Conservation (phyloP, 768 basidiomycete species). For the Russula abietina region DNA sequence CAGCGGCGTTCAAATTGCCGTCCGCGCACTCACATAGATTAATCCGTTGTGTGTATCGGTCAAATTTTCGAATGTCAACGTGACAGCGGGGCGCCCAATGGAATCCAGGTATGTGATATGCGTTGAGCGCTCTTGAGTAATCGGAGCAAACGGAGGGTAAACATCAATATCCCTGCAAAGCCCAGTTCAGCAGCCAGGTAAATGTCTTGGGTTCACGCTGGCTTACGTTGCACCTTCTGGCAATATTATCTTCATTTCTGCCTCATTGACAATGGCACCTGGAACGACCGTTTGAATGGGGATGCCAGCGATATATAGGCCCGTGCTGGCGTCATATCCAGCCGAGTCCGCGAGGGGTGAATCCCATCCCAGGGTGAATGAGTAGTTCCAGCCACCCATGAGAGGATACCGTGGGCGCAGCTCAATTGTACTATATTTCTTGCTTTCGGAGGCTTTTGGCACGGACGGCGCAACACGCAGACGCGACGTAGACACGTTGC, state of each 20-base stretch:
- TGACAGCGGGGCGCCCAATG: conserved; percentile 73
- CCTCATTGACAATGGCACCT: conserved; percentile 75
- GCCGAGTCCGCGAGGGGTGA: conserved; percentile 72
- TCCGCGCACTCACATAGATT: conserved; percentile 64
- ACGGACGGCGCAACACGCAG: conserved; percentile 65
- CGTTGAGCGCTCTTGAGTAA: conserved; percentile 52
- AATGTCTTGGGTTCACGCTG: neutral
- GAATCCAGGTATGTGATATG: conserved; percentile 91
- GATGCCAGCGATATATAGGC: conserved; percentile 67
- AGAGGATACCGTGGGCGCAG: conserved; percentile 87
- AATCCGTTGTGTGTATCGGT: conserved; percentile 73
- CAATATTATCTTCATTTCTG: conserved; percentile 71
- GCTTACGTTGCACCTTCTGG: conserved; percentile 96
- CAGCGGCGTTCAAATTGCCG: neutral
- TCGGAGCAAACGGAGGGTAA: conserved; percentile 69
- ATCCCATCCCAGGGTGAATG: conserved; percentile 91
- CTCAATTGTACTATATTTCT: conserved; percentile 66
- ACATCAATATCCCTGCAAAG: conserved; percentile 67
- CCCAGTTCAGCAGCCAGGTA: conserved; percentile 14
- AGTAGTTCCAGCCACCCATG: conserved; percentile 96
- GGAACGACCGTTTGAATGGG: conserved; percentile 82
- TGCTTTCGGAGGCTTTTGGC: conserved; percentile 47
- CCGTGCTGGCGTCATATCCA: conserved; percentile 54
- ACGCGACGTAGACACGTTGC: conserved; percentile 93
- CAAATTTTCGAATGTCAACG: conserved; percentile 63